Percentiles rank a stretch among this genome's conserved stretches.
Conservation (phyloP, 345 rosid genomes). For the Mercurialis annua region DNA sequence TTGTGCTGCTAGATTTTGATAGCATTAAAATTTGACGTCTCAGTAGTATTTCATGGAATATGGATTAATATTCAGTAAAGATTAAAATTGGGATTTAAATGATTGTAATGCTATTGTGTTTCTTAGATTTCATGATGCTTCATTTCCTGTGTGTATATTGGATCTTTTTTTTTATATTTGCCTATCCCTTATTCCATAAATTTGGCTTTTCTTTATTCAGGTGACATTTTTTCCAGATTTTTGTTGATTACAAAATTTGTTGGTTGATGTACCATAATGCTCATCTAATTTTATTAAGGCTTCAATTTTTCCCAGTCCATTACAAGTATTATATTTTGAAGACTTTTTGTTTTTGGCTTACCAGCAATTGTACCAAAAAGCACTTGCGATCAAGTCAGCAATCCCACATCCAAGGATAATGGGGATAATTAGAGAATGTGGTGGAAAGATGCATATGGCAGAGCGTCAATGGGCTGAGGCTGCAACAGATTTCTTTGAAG, state of each 20-base stretch:
- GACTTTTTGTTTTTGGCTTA: slow-evolving; percentile 2
- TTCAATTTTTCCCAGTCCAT: background rate
- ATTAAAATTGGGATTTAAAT: background rate
- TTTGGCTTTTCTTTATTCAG: too few relatives aligned
- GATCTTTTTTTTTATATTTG: too few relatives aligned
- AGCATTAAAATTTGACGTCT: background rate
- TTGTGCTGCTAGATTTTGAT: background rate
- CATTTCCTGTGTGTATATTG: background rate
- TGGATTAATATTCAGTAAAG: background rate
- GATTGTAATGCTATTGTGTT: background rate
- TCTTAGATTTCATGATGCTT: background rate
- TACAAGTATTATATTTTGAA: background rate
- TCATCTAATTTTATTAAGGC: background rate
- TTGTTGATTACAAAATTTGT: too few relatives aligned
- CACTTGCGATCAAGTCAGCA: slow-evolving; percentile 97
- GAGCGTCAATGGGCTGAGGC: slow-evolving; percentile 99
- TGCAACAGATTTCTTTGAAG: slow-evolving; percentile 99
- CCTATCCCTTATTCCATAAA: too few relatives aligned
- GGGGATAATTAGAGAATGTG: slow-evolving; percentile 99
- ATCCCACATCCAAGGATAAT: slow-evolving; percentile 99
- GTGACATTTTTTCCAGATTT: too few relatives aligned
- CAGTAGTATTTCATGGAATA: background rate
- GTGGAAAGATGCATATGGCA: slow-evolving; percentile 99
- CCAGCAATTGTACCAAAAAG: slow-evolving; percentile 97
- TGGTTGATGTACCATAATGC: background rate